Percentiles rank a stretch among this genome's conserved stretches.
phyloP scores from a whole-genome alignment of 306 rosid species.

The Herpetospermum pedunculosum region DNA sequence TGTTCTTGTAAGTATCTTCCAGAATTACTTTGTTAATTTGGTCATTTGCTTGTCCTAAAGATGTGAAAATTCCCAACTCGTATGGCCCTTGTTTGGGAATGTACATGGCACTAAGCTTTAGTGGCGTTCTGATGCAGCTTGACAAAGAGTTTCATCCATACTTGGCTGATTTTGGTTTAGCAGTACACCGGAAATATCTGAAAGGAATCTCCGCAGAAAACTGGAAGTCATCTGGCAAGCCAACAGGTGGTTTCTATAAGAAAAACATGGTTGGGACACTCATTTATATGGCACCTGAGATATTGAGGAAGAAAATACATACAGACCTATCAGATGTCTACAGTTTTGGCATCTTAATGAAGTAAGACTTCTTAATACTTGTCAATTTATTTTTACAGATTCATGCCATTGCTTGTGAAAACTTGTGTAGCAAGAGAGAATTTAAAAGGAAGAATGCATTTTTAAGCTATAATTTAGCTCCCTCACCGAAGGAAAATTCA shows the following conservation, averaged over 20 bases:
- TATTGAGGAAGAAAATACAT: slow-evolving; percentile 68
- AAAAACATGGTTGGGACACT: slow-evolving; percentile 88
- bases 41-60: background rate
- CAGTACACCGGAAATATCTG: slow-evolving; percentile 52
- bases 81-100: background rate
- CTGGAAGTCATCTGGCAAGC: slow-evolving; percentile 90
- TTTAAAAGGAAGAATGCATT: background rate
- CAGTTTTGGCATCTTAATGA: slow-evolving; percentile 76
- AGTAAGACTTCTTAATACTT: slow-evolving; percentile 35
- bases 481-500: background rate
- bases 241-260: slow-evolving; percentile 96
- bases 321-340: slow-evolving; percentile 85
- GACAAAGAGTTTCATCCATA: slow-evolving; percentile 55
- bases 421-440: background rate
- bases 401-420: background rate
- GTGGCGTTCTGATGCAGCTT: slow-evolving; percentile 44
- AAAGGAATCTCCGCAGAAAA: slow-evolving; percentile 51
- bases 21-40: background rate
- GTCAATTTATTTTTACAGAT: background rate
- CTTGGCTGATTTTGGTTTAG: slow-evolving; percentile 94
- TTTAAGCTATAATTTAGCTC: background rate
- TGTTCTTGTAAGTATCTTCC: slow-evolving; percentile 56
- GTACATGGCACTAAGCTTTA: background rate
- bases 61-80: background rate
- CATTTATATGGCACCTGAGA: slow-evolving; percentile 94